These are phyloP conservation scores for Boletus pseudo-olivaceus DNA, from an alignment of 768 basidiomycete genomes.

Conservation along the genomic window DNA sequence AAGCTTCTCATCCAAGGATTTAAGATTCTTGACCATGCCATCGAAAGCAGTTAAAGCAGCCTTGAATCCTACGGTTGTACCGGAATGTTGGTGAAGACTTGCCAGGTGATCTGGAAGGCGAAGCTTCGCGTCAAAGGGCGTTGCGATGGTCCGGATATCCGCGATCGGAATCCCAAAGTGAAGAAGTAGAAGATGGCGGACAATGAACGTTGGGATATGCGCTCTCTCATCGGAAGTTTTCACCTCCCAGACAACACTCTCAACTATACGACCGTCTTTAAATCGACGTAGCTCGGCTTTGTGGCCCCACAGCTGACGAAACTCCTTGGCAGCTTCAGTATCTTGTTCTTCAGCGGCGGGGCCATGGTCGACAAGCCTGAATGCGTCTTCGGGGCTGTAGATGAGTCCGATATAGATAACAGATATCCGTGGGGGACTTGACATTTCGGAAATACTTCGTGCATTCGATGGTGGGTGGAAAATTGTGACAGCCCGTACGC, in stretches of 20 bases:
- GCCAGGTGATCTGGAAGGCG: conserved; percentile 56
- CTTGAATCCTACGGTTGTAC: conserved; percentile 58
- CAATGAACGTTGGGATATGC: conserved; percentile 71
- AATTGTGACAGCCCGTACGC: conserved; percentile 62
- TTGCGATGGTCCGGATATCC: conserved; percentile 58
- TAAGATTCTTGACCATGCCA: conserved; percentile 68
- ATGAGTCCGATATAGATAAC: conserved; percentile 71
- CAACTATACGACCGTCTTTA: conserved; percentile 89
- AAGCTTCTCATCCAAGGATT: conserved; percentile 63
- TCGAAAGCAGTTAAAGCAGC: conserved; percentile 79
- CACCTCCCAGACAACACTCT: conserved; percentile 97
- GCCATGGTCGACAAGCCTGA: conserved; percentile 89
- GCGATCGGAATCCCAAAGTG: conserved; percentile 67
- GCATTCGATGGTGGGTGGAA: conserved; percentile 48
- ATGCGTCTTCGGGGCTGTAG: conserved; percentile 67
- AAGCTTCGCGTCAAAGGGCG: conserved; percentile 54
- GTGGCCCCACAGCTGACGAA: conserved; percentile 86
- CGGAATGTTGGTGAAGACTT: conserved; percentile 32
- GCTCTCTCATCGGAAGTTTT: conserved; percentile 75
- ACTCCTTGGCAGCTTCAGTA: conserved; percentile 48
- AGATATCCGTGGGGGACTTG: conserved; percentile 47
- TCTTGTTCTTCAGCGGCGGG: conserved; percentile 69
- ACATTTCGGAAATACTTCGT: conserved; percentile 51
- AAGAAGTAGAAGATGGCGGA: conserved; percentile 64
- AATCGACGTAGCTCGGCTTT: conserved; percentile 93